Conservation (phyloP, 2,329 filamentous ascomycete genomes). For the Emmonsiellopsis sp. region DNA sequence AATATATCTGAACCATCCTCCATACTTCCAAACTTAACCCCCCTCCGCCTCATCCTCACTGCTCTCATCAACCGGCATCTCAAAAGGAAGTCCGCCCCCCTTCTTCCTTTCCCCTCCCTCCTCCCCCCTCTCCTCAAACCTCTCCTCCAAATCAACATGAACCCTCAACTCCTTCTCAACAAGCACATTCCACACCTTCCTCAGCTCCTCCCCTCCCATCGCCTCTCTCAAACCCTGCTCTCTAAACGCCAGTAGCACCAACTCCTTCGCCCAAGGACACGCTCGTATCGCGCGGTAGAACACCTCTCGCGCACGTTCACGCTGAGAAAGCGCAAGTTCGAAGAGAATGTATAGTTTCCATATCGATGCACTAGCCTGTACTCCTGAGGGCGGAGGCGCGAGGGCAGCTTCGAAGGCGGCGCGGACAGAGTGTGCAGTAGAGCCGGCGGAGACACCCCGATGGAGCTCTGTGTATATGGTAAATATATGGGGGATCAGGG, state of each 20-base stretch:
- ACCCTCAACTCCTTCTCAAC: conserved; percentile 54
- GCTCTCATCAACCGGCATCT: conserved; percentile 24
- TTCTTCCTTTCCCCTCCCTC: conserved; percentile 5
- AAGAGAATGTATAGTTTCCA: conserved; percentile 48
- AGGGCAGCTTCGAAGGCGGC: conserved; percentile 49
- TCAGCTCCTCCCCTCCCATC: conserved; percentile 41
- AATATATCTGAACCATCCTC: background rate
- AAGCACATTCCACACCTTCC: conserved; percentile 47
- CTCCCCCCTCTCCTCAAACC: conserved; percentile 25
- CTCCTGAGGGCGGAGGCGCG: conserved; percentile 16
- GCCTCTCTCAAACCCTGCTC: conserved; percentile 25
- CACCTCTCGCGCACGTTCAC: conserved; percentile 39
- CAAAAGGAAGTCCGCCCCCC: conserved; percentile 12
- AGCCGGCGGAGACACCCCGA: conserved; percentile 33
- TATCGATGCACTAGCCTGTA: conserved; percentile 34
- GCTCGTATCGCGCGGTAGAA: conserved; percentile 48
- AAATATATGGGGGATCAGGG: conserved; percentile 40
- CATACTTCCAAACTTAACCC: background rate
- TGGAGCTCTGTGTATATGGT: conserved; percentile 47
- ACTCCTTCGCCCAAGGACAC: conserved; percentile 56
- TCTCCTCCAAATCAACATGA: conserved; percentile 45
- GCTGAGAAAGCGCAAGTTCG: conserved; percentile 33
- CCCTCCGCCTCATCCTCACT: conserved; percentile 15
- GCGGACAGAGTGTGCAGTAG: conserved; percentile 45
- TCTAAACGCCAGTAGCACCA: conserved; percentile 50